Evolutionary conservation across 345 rosid species (phyloP), one percentile per base, ranked within the genome.

Genomic region (Carallia brachiata): DNA sequence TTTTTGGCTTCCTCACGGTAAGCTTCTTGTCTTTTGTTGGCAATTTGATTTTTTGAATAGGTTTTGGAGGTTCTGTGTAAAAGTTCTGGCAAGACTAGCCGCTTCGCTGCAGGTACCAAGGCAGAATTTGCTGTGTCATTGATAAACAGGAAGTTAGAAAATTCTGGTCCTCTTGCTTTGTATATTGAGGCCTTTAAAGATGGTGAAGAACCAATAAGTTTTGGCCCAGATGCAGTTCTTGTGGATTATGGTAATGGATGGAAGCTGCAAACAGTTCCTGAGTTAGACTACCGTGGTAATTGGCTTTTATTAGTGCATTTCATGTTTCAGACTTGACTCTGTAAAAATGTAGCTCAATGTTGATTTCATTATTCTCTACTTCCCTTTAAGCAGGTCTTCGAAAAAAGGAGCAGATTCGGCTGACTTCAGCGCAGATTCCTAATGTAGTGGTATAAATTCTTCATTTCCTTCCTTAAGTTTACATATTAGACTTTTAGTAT

Each of bases 41-140:
- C 15, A 58, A 23, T 44, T 28, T 61, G 48, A 52, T 52, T 1
- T 34, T 10, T 68, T 62, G 13, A 30, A 19, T 76, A 93, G 96
- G 82, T 86, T 89, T 36, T 91, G 77, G 96, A 88, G 82, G 95
- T 91, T 6, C 58, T 27, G 18, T 91, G 94, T 86, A 84, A 68
- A 52, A 61, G 53, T 56, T 81, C 88, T 52, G 89, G 84, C 15
- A 88, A 84, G 71, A 74, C 62, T 4, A 78, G 73, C 78, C 83
- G 94, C 37, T 93, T 89, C 69, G 90, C 96, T 0, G 75, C 78
- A 1, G 98, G 96, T 6, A 87, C 96, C 7, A 87, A 84, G 74
- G 86, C 96, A 2, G 88, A 91, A 8, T 91, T 93, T 70, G 97
- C 96, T 4, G 91, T 93, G 19, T 84, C 87, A 30, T 74, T 88